A percentile compares a stretch with the other conserved stretches of the same genome.
These are phyloP conservation scores for Scheffersomyces coipomensis DNA, from an alignment of 805 yeast species.

Conservation along the genomic window DNA sequence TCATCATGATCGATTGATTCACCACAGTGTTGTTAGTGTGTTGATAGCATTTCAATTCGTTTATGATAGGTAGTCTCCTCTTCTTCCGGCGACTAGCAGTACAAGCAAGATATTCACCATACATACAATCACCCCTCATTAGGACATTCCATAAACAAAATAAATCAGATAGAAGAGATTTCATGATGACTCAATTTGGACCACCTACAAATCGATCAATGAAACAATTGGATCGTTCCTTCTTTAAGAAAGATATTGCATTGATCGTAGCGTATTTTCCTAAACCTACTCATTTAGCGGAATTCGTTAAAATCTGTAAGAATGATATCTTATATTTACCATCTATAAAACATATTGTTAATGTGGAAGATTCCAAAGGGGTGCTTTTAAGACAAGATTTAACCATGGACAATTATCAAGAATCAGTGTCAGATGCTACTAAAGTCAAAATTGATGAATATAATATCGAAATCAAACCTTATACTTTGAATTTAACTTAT, in stretches of 20 bases:
- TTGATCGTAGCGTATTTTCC: constrained; percentile 69
- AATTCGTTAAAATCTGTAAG: constrained; percentile 57
- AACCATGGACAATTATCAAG: constrained; percentile 28
- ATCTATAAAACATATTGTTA: constrained; percentile 65
- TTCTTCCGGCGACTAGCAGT: no score
- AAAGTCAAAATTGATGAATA: constrained; percentile 45
- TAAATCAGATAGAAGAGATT: constrained; percentile 24
- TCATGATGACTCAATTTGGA: constrained; percentile 29
- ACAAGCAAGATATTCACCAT: no score
- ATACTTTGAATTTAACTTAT: constrained; percentile 60
- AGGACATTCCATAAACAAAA: constrained; percentile 16
- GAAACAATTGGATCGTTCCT: constrained; percentile 62
- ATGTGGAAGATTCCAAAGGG: constrained; percentile 41
- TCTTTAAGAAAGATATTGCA: constrained; percentile 57
- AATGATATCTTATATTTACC: constrained; percentile 69
- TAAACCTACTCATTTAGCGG: constrained; percentile 60
- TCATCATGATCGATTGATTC: no score
- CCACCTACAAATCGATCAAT: constrained; percentile 74
- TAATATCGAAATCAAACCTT: constrained; percentile 48
- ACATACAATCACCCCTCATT: no score
- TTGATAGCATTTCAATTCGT: no score
- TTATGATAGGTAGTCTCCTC: no score
- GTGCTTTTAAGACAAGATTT: constrained; percentile 57
- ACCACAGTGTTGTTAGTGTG: no score
- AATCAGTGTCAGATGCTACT: constrained; percentile 41